Conservation (phyloP, 2,329 filamentous ascomycete species). For the Fusarium metavorans region DNA sequence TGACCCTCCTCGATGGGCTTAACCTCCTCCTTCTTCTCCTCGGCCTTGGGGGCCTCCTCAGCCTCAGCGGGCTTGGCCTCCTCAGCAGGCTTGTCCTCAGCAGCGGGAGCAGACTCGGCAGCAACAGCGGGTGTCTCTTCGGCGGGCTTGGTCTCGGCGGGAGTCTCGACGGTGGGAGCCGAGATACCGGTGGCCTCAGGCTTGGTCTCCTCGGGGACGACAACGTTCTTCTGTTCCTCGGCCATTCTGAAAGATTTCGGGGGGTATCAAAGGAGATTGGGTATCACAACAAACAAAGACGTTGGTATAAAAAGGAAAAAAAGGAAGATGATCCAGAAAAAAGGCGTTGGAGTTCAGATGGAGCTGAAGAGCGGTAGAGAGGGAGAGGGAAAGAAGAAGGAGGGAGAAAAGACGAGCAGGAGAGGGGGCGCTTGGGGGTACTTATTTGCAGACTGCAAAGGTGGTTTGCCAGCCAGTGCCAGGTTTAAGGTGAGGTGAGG, state of each 20-base stretch:
- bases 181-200: slow-evolving; percentile 52
- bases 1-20: slow-evolving; percentile 85
- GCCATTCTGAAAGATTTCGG: slow-evolving; percentile 72
- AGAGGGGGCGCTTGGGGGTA: slow-evolving; percentile 54
- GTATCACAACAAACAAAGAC: slow-evolving; percentile 65
- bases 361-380: slow-evolving; percentile 49
- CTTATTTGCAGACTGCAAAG: slow-evolving; percentile 53
- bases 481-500: slow-evolving; percentile 6
- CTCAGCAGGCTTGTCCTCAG: slow-evolving; percentile 58
- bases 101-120: slow-evolving; percentile 49
- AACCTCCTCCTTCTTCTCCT: slow-evolving; percentile 64
- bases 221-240: slow-evolving; percentile 78
- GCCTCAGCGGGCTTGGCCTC: slow-evolving; percentile 58
- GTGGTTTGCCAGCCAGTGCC: background rate
- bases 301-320: slow-evolving; percentile 55
- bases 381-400: slow-evolving; percentile 49
- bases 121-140: slow-evolving; percentile 52
- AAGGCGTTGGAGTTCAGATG: slow-evolving; percentile 47
- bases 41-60: slow-evolving; percentile 55
- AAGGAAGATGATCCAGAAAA: slow-evolving; percentile 52
- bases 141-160: slow-evolving; percentile 52
- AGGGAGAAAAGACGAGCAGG: slow-evolving; percentile 39
- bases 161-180: slow-evolving; percentile 48
- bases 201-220: slow-evolving; percentile 66
- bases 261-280: slow-evolving; percentile 57